A percentile compares a stretch with the other conserved stretches of the same genome.
Evolutionary conservation across 2,329 filamentous ascomycete genomes (phyloP).

Genomic region (Aureobasidium sp.): DNA sequence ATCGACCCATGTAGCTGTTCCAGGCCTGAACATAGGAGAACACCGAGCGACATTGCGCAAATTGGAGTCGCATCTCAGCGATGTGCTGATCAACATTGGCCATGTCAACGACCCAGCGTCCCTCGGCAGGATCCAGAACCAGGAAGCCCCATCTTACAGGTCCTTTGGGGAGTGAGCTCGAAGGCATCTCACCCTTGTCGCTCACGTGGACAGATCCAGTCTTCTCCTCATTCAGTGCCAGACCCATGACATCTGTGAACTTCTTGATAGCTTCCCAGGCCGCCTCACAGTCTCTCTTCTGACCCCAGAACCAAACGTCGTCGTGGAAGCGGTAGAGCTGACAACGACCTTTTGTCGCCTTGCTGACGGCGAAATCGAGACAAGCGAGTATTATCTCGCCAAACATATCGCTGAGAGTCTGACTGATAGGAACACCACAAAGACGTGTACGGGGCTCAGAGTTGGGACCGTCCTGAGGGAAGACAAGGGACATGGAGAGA

Average conservation of each 20-base stretch:
- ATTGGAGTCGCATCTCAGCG: conserved; percentile 51
- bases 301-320: conserved; percentile 61
- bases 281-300: conserved; percentile 45
- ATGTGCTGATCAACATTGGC: conserved; percentile 53
- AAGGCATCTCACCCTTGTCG: conserved; percentile 11
- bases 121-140: conserved; percentile 45
- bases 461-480: conserved; percentile 47
- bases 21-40: conserved; percentile 53
- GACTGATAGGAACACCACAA: conserved; percentile 54
- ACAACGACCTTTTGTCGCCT: conserved; percentile 43
- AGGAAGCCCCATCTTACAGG: conserved; percentile 56
- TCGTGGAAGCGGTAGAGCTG: conserved; percentile 58
- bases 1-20: conserved; percentile 48
- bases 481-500: conserved; percentile 53
- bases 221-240: conserved; percentile 53
- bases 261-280: conserved; percentile 54
- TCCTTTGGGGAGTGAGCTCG: conserved; percentile 42
- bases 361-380: conserved; percentile 59
- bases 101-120: conserved; percentile 55
- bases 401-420: conserved; percentile 53
- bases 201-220: conserved; percentile 45
- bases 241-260: conserved; percentile 51
- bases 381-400: conserved; percentile 57
- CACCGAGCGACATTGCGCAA: conserved; percentile 48
- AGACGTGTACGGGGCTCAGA: conserved; percentile 41